Base-by-base conservation (phyloP, 192 early-diverging fungal species). In the Gamsiella multidivaricata region DNA sequence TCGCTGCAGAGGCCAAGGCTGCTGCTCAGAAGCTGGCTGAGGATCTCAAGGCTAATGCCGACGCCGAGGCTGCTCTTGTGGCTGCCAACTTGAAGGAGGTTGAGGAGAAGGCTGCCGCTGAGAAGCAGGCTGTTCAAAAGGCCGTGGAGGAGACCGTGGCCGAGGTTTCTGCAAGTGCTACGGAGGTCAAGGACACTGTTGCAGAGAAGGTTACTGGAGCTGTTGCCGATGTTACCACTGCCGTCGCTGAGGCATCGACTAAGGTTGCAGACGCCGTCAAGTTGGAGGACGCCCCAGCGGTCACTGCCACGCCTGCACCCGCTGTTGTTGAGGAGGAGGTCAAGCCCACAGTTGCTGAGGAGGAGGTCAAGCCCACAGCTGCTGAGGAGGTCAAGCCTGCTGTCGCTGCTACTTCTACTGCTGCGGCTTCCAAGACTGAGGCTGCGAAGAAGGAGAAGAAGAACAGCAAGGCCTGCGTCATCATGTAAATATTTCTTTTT, bases 391-490 rank as follows among this genome's bases (percentile, higher is more conserved):
- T n/a, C n/a, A n/a, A n/a, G n/a, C n/a, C n/a, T n/a, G n/a, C n/a
- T 5, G 46, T 51, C 14, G n/a, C 45, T 12, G 31, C 59, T 5
- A 43, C 42, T 1, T 22, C 43, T 11, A 3, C 63, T 3, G 39
- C 49, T 7, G 54, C 23, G 23, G n/a, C 55, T 2, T 32, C 39
- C 20, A 55, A 7, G 14, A 41, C 39, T 14, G 14, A 41, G 39
- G 14, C 7, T 7, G 14, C 39, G 39, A 14, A 62, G 32, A 60
- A 74, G 63, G 63, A 74, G 62, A 57, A 70, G 8, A 70, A 70
- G 60, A 53, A 62, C 42, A 37, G 31, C 31, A 76, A 78, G 65
- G 39, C 64, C 15, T 78, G 74, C 60, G 53, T 46, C 32, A 78
- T 78, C 60, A 78, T 78, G 74, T 78, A 78, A 57, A 68, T 4